A percentile compares a stretch with the other conserved stretches of the same genome.
These are phyloP conservation scores for Kwoniella bestiolae DNA, from an alignment of 768 basidiomycete genomes.

Conservation along the genomic window DNA sequence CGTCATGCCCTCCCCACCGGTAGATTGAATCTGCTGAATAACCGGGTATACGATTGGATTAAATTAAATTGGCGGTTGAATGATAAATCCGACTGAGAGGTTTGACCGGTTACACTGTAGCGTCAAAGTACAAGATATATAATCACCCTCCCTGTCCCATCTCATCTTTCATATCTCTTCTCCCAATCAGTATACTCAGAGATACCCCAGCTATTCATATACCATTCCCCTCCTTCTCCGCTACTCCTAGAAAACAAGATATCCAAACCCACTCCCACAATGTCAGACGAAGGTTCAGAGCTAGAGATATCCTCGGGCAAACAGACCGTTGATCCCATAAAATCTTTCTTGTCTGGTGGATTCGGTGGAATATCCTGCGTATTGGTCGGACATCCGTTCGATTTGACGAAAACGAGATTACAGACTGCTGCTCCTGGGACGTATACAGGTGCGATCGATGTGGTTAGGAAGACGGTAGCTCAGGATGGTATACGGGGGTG, in stretches of 20 bases:
- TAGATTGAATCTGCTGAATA: slow-evolving; percentile 1
- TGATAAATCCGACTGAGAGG: neutral
- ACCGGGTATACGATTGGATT: neutral
- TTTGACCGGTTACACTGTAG: neutral
- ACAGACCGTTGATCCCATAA: slow-evolving; percentile 60
- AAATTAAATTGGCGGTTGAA: neutral
- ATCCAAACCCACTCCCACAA: slow-evolving; percentile 19
- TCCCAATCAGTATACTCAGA: neutral
- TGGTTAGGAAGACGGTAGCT: slow-evolving; percentile 87
- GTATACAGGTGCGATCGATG: slow-evolving; percentile 91
- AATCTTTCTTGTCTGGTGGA: slow-evolving; percentile 92
- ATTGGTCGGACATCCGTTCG: slow-evolving; percentile 87
- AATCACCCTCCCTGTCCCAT: neutral
- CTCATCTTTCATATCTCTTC: neutral
- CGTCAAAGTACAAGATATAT: neutral
- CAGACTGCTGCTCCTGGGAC: slow-evolving; percentile 88
- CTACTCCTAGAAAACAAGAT: neutral
- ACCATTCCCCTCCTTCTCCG: neutral
- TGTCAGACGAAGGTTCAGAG: slow-evolving; percentile 44
- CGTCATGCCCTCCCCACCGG: slow-evolving; percentile 1
- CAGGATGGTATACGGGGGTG: slow-evolving; percentile 88
- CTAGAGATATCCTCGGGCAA: slow-evolving; percentile 37
- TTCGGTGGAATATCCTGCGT: slow-evolving; percentile 72
- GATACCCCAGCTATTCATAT: neutral
- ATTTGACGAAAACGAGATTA: slow-evolving; percentile 74